A percentile compares a stretch with the other conserved stretches of the same genome.
Conservation (phyloP, 495 filamentous ascomycete species). For the Aspergillus saccharolyticus region DNA sequence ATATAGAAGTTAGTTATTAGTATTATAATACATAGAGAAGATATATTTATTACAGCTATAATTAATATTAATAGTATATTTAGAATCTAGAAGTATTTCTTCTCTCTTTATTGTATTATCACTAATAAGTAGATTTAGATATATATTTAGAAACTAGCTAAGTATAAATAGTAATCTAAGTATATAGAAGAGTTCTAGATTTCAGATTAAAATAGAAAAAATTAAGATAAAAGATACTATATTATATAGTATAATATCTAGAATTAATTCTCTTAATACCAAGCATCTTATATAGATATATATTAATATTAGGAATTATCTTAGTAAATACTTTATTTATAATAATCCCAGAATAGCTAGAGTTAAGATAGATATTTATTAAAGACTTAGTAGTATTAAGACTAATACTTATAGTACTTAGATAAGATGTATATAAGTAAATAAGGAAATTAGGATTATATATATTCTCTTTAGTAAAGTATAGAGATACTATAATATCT, state of each 20-base stretch:
- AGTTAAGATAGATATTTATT: not conserved
- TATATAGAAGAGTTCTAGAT: not conserved
- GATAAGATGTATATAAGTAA: not conserved
- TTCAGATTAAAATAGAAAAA: not conserved
- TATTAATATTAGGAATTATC: not conserved
- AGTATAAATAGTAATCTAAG: not conserved
- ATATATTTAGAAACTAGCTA: not conserved
- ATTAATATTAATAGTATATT: not conserved
- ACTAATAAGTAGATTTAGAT: slow-evolving; percentile 1
- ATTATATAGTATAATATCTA: not conserved
- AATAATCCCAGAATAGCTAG: not conserved
- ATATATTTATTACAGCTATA: not conserved
- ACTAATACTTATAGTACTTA: not conserved
- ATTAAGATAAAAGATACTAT: not conserved
- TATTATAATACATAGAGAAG: not conserved
- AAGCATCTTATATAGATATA: not conserved
- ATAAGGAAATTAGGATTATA: not conserved
- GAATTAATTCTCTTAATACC: not conserved
- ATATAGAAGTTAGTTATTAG: not conserved
- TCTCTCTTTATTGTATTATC: not conserved
- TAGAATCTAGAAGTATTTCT: not conserved
- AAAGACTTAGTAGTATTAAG: not conserved
- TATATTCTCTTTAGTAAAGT: not conserved
- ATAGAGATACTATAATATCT: not conserved
- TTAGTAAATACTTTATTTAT: not conserved